Evolutionary conservation across 2,329 filamentous ascomycete species (phyloP), one percentile per base, ranked within the genome.

Genomic region (Cercospora sp.): DNA sequence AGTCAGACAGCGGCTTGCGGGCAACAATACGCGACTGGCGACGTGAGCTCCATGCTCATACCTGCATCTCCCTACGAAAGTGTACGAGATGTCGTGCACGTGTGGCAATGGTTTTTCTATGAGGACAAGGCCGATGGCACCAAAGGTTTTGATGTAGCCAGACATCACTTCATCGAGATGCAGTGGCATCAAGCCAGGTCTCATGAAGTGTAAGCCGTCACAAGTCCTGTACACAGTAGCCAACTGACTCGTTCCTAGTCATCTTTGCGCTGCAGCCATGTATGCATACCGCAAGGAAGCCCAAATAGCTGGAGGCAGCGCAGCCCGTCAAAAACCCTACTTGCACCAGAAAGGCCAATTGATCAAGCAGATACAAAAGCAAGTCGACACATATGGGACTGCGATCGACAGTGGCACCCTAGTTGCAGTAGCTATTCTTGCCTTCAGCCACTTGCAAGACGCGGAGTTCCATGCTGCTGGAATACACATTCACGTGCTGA

Each of bases 401-500:
- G 55, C 55, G 28, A 58, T 58, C 16, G 55, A 58, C 55, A 58
- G 55, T 58, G 55, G 55, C n/a, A 58, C 55, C 16, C 28, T 58
- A 18, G 55, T 58, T n/a, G 55, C 55, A n/a, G 55, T 58, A n/a
- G 55, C 55, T 28, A 34, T 58, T 16, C 55, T 58, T 28, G 55
- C 55, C n/a, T 26, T 58, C 55, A 58, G 28, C 26, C 55, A 58
- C 55, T 30, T 58, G 21, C 55, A 58, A 30, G 55, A 58, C 28
- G 55, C 55, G 3, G 55, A 58, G 55, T 26, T 58, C 55, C 28
- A 26, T n/a, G 55, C 55, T 13, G 55, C 55, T 4, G 55, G 21
- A 13, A 58, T 58, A 28, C 55, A 58, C 28, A 18, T 58, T n/a
- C 28, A 26, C 30, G 55, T 58, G 21, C 55, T 58, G 16, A 26